Evolutionary conservation across 768 basidiomycete species (phyloP), one percentile per base, ranked within the genome.

Genomic region (Tephrocybe sp.): DNA sequence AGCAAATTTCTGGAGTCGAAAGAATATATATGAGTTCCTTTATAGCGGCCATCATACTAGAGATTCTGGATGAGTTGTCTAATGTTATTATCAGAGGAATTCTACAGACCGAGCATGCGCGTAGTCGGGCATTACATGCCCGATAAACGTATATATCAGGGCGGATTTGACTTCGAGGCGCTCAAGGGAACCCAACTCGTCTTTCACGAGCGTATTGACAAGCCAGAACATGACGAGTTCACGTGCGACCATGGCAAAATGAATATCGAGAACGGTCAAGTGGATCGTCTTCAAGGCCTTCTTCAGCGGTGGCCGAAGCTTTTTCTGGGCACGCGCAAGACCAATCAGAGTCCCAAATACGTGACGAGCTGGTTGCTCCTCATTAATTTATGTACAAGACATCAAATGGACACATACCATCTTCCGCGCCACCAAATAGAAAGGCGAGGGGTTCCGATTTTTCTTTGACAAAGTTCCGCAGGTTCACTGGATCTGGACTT

Each of bases 371-470:
- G 35, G 27, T 43, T 19, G 5, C 13, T 27, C 37, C 22, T 12
- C 9, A 24, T 26, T 2, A 8, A 18, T 32, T 37, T 5, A 31
- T 35, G 21, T 21, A 16, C 21, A 2, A 19, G 6, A 40, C 5
- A 38, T 16, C 2, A 46, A 1, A 9, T 1, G 3, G n/a, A 15
- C 9, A 48, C 54, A 5, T 40, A 63, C 61, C 61, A 48, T 67
- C 65, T 9, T 58, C 65, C 12, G 58, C 54, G 5, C 65, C 65
- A 26, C 57, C 65, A n/a, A 67, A 55, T 16, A 64, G 51, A 35
- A 67, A 65, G 0, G 64, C 51, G 0, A 67, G 42, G 9, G 54
- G 37, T 0, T 53, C 36, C 46, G 18, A 30, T 7, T 30, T 30
- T 30, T 30, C 28, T 30, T 56, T 45, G 15, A 50, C 49, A 25